phyloP scores from a whole-genome alignment of 805 yeast genomes.

The Suhomyces sp. region DNA sequence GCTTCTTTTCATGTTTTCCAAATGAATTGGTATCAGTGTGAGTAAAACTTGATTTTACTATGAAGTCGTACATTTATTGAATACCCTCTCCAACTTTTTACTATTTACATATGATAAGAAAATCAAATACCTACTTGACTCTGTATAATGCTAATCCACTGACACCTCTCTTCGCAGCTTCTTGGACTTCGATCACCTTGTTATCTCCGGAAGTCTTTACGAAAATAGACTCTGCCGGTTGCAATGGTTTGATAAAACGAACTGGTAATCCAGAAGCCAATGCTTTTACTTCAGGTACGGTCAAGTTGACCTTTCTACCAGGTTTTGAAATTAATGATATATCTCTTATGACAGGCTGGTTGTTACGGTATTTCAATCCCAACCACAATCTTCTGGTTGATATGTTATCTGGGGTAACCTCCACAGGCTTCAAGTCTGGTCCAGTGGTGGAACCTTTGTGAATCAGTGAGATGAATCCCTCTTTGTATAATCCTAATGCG shows the following conservation, averaged over 20 bases:
- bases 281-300: slow-evolving; percentile 60
- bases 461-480: slow-evolving; percentile 82
- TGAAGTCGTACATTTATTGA: background rate
- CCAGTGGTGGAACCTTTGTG: slow-evolving; percentile 83
- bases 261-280: slow-evolving; percentile 75
- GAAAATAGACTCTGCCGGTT: slow-evolving; percentile 86
- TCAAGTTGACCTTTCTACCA: slow-evolving; percentile 66
- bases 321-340: slow-evolving; percentile 82
- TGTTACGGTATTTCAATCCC: slow-evolving; percentile 82
- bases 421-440: slow-evolving; percentile 74
- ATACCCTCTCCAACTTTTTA: slow-evolving; percentile 1
- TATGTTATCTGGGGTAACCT: slow-evolving; percentile 82
- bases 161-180: slow-evolving; percentile 72
- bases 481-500: slow-evolving; percentile 80
- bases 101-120: slow-evolving; percentile 6
- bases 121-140: slow-evolving; percentile 39
- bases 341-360: slow-evolving; percentile 69
- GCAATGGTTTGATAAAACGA: slow-evolving; percentile 73
- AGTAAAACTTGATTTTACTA: background rate
- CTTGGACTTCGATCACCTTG: slow-evolving; percentile 71
- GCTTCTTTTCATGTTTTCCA: background rate
- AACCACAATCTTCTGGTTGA: slow-evolving; percentile 87
- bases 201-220: slow-evolving; percentile 46
- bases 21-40: background rate
- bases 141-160: slow-evolving; percentile 84